These are phyloP conservation scores for Coleophoma eucalyptorum DNA, from an alignment of 2,329 filamentous ascomycete species.

Conservation along the genomic window DNA sequence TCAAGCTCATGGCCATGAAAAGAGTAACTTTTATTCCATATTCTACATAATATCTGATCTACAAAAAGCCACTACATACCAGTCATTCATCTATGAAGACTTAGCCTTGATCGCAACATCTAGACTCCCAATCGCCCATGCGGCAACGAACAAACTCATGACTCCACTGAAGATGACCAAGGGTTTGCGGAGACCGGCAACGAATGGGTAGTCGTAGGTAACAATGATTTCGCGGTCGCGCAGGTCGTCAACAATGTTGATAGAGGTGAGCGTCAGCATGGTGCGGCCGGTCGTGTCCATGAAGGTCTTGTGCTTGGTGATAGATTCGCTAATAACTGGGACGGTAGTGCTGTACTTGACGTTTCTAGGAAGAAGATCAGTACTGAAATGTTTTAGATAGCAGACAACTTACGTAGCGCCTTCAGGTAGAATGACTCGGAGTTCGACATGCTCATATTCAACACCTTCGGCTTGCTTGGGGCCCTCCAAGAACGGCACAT, in stretches of 20 bases:
- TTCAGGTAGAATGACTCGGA: slow-evolving; percentile 86
- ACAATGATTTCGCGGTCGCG: slow-evolving; percentile 80
- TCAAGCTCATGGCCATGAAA: not conserved
- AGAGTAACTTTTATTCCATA: slow-evolving; percentile 6
- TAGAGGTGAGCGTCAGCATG: slow-evolving; percentile 71
- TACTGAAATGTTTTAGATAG: slow-evolving; percentile 34
- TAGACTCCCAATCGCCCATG: slow-evolving; percentile 63
- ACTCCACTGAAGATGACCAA: slow-evolving; percentile 73
- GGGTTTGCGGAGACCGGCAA: slow-evolving; percentile 79
- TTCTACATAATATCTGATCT: slow-evolving; percentile 13
- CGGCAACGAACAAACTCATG: slow-evolving; percentile 68
- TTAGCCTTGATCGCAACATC: slow-evolving; percentile 25
- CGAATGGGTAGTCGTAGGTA: slow-evolving; percentile 78
- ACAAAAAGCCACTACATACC: slow-evolving; percentile 2
- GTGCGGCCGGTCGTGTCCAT: slow-evolving; percentile 92
- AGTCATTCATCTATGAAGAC: slow-evolving; percentile 9
- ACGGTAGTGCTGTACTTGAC: slow-evolving; percentile 73
- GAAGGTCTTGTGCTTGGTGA: slow-evolving; percentile 77
- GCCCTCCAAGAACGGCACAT: slow-evolving; percentile 89
- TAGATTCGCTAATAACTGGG: slow-evolving; percentile 58
- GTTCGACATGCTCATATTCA: slow-evolving; percentile 75
- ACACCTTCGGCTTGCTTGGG: slow-evolving; percentile 82
- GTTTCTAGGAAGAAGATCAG: slow-evolving; percentile 51
- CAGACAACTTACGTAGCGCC: slow-evolving; percentile 65
- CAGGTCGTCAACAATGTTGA: slow-evolving; percentile 88